Evolutionary conservation across 1,284 basidiomycete genomes (phyloP), one percentile per base, ranked within the genome.

Genomic region (Rhizopogon hawkerae): DNA sequence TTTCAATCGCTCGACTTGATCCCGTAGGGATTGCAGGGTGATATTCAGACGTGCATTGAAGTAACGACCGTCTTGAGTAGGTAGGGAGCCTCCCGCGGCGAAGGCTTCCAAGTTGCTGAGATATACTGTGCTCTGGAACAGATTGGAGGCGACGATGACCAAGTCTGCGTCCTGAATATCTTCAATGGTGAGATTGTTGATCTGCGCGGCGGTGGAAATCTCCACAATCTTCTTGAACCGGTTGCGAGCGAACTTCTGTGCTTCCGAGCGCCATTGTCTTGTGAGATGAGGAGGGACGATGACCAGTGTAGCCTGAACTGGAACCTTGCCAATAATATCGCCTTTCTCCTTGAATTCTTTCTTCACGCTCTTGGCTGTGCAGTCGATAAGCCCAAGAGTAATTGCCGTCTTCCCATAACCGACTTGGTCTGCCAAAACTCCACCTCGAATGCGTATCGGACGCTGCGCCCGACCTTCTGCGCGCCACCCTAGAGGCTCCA

Each of bases 341-440:
- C 70, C 69, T 48, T 72, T 72, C 42, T 72, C 70, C n/a, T 73
- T 70, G 54, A 85, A 77, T 52, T 83, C 77, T 47, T 75, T 71
- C 49, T 74, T 72, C 29, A 87, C 77, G 35, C 74, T 67, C 57
- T 79, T 76, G 47, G 68, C 70, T 49, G 78, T 75, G 60, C 80
- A 84, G 60, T 88, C 84, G 55, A 95, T 86, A 48, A 97, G 75
- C 8, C 87, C 93, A 16, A 97, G 77, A 0, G 92, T 92, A 57
- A 97, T 96, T 23, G 92, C 92, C 0, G 93, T 97, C 71, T 97
- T 97, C 31, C 93, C 93, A 62, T 97, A 97, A 45, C 94, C 93
- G 56, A 97, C 93, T 65, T 95, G 87, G 60, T 97, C 93, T 6
- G 94, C 94, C 41, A 97, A 79, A 47, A 97, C 93, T 24, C 94